Evolutionary conservation across 768 basidiomycete species (phyloP), one percentile per base, ranked within the genome.

Genomic region (Butyriboletus loyo): DNA sequence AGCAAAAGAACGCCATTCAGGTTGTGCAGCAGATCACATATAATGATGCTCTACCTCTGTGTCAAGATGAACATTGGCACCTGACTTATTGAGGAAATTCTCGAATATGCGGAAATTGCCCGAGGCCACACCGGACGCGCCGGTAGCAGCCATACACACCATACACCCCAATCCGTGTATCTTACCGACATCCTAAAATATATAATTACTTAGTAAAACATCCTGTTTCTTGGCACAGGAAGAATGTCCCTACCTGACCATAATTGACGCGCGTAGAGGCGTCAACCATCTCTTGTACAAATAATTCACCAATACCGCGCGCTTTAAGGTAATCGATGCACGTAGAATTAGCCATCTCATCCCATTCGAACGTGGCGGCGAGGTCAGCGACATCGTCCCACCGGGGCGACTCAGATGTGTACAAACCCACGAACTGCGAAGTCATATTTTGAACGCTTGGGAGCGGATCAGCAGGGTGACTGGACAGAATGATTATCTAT

Each of bases 31-130:
- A 52, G 24, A 46, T 35, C 17, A 34, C 2, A 7, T 1, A 35
- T 9, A 38, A n/a, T 25, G 24, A 15, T 57, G 56, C 8, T 38
- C 15, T 60, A 92, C 92, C 51, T 81, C 73, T 0, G 89, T 89
- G 50, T 86, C 82, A 1, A 96, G 76, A 57, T 80, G 77, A 5
- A 94, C 66, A 6, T 78, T 80, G 13, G 96, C 91, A 10, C 76
- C 74, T 3, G 90, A 89, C 10, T 72, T 74, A 15, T 82, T 74
- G 46, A 95, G 63, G 71, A 98, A 95, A 46, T 83, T 71, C 57
- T 92, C 86, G 60, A 98, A 98, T 32, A 98, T 78, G 60, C 81
- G 82, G 68, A 79, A 87, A 68, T 97, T 96, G 6, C 96, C 96
- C 7, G 89, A 86, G 54, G 76, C 68, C 40, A 96, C 81, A 13